A percentile compares a stretch with the other conserved stretches of the same genome.
phyloP scores from a whole-genome alignment of 2,329 filamentous ascomycete genomes.

The Sporothrix inflata region DNA sequence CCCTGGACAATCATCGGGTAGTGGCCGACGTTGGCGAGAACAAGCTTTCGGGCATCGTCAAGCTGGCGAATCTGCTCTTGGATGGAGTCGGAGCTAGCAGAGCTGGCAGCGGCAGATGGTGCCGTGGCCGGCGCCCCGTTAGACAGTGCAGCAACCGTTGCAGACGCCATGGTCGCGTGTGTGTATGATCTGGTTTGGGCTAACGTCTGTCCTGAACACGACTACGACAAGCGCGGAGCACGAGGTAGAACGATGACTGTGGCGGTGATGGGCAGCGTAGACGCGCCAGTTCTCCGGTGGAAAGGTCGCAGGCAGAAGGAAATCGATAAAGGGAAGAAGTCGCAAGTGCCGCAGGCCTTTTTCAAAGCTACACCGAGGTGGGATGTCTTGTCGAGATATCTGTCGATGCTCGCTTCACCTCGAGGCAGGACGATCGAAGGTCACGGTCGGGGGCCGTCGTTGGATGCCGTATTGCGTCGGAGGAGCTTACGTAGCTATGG shows the following conservation, averaged over 20 bases:
- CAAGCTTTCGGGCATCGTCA: slow-evolving; percentile 85
- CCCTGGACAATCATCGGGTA: slow-evolving; percentile 91
- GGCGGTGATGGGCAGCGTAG: not conserved
- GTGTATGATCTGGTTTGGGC: not conserved
- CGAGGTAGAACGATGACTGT: not conserved
- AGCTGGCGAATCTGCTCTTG: slow-evolving; percentile 84
- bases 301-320: too few relatives aligned
- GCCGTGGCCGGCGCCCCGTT: not conserved
- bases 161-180: slow-evolving; percentile 21
- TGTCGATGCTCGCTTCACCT: not conserved
- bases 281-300: not conserved
- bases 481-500: not conserved
- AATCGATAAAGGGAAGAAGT: not conserved
- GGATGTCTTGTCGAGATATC: too few relatives aligned
- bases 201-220: not conserved
- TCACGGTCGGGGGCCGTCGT: not conserved
- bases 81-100: slow-evolving; percentile 49
- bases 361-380: not conserved
- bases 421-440: not conserved
- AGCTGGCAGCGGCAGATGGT: not conserved
- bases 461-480: not conserved
- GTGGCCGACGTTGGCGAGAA: slow-evolving; percentile 81
- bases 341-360: not conserved
- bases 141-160: not conserved
- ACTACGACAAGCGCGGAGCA: not conserved